Evolutionary conservation across 345 rosid genomes (phyloP), one percentile per base, ranked within the genome.

Genomic region (Kandelia obovata): DNA sequence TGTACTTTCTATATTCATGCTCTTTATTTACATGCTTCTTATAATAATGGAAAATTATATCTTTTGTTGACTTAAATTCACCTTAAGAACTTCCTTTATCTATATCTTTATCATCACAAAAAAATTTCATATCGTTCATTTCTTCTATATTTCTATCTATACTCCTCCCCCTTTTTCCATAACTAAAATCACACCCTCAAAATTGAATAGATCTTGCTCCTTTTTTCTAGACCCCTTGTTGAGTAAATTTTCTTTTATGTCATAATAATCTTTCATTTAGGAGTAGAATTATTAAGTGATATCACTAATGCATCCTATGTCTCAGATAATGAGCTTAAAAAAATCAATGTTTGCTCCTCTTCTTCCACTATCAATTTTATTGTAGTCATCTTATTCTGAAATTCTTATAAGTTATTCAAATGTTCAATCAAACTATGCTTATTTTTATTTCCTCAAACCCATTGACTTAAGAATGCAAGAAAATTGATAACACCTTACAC

Each of bases 201-300:
- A 10, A 17, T 28, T 27, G 27, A 19, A 25, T 21, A 16, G n/a
- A 21, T 20, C 39, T 15, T 37, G 16, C 4, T 46, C 58, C 56
- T 59, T 69, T 5, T 66, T 17, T 27, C 66, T 59, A 1, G 28
- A 27, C 35, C 46, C 72, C 30, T 59, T 27, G 26, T 47, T 62
- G 0, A 49, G 28, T 13, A 69, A 6, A 10, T 6, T 69, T 4
- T 19, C 7, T 58, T 28, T 28, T 28, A 28, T 0, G 10, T 0
- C 19, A 62, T 7, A 4, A 52, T 25, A 1, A 62, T 4, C 4
- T 23, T n/a, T 3, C 66, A 28, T 27, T 20, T 1, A 6, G 9
- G 11, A 35, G 7, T 8, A 6, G 7, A 60, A 23, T 70, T 70
- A 20, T 59, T 32, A 5, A 70, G 49, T 17, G 66, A 26, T 8